Evolutionary conservation across 2,329 filamentous ascomycete genomes (phyloP).

Genomic region (Cladosporium cucumerinum): DNA sequence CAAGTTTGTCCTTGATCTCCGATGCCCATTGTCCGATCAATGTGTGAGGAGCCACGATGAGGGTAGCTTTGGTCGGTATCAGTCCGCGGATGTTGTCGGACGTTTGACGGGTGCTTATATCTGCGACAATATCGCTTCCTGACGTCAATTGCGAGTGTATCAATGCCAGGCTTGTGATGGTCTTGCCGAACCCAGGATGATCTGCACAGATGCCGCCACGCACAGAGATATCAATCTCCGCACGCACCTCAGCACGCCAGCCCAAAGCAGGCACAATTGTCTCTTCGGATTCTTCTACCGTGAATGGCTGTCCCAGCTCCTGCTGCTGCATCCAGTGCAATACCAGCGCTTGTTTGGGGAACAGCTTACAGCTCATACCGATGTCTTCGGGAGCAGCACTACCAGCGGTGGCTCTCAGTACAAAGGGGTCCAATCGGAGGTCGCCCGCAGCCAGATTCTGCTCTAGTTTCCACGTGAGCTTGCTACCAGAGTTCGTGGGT

Average conservation of each 20-base stretch:
- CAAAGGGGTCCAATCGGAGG: neutral
- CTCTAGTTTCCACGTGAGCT: conserved; percentile 2
- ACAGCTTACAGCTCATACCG: conserved; percentile 34
- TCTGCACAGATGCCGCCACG: conserved; percentile 63
- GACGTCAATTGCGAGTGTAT: conserved; percentile 42
- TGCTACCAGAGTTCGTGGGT: neutral
- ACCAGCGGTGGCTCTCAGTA: neutral
- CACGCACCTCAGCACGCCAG: conserved; percentile 58
- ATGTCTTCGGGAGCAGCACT: neutral
- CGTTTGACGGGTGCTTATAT: neutral
- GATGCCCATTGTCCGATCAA: conserved; percentile 57
- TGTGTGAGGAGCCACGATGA: conserved; percentile 57
- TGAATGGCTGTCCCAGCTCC: conserved; percentile 48
- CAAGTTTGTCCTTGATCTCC: conserved; percentile 47
- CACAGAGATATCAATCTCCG: conserved; percentile 40
- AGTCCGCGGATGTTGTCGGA: conserved; percentile 25
- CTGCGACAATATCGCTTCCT: neutral
- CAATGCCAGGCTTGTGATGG: conserved; percentile 56
- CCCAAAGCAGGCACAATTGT: conserved; percentile 41
- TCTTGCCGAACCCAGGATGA: conserved; percentile 66
- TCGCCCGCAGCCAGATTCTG: neutral
- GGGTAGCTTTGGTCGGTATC: conserved; percentile 53
- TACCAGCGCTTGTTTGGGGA: conserved; percentile 53
- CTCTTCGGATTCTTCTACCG: conserved; percentile 58
- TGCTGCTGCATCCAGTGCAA: conserved; percentile 59